These are phyloP conservation scores for Fusarium sp. DNA, from an alignment of 2,329 filamentous ascomycete genomes.

Conservation along the genomic window DNA sequence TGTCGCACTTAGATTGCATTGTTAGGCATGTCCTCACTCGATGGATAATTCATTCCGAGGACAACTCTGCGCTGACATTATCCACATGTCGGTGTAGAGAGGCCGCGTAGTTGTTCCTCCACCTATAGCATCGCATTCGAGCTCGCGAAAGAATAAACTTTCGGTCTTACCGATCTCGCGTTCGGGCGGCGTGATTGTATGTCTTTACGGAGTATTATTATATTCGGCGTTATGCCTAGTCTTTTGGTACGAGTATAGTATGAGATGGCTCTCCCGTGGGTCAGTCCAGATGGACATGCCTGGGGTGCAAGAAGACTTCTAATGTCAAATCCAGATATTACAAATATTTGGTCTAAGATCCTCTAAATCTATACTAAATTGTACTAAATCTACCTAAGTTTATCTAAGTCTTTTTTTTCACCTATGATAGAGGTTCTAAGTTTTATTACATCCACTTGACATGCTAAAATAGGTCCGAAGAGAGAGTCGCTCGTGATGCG, in stretches of 20 bases:
- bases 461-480: not conserved
- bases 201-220: not conserved
- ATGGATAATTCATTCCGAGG: not conserved
- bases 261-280: not conserved
- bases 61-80: not conserved
- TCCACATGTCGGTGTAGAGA: not conserved
- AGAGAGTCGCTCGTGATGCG: too few relatives aligned
- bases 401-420: fast-evolving
- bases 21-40: not conserved
- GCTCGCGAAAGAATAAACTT: not conserved
- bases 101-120: not conserved
- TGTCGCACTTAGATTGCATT: fast-evolving
- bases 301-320: too few relatives aligned
- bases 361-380: too few relatives aligned
- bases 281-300: not conserved
- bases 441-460: too few relatives aligned
- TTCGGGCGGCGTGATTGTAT: not conserved
- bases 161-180: not conserved
- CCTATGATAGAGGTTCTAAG: fast-evolving
- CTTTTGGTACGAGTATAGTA: not conserved
- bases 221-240: not conserved
- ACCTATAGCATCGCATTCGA: not conserved
- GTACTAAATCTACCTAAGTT: too few relatives aligned
- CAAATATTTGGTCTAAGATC: too few relatives aligned
- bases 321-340: too few relatives aligned